Percentiles rank a stretch among this genome's conserved stretches.
Conservation (phyloP, 257 asterid genomes). For the Solanum pimpinellifolium region DNA sequence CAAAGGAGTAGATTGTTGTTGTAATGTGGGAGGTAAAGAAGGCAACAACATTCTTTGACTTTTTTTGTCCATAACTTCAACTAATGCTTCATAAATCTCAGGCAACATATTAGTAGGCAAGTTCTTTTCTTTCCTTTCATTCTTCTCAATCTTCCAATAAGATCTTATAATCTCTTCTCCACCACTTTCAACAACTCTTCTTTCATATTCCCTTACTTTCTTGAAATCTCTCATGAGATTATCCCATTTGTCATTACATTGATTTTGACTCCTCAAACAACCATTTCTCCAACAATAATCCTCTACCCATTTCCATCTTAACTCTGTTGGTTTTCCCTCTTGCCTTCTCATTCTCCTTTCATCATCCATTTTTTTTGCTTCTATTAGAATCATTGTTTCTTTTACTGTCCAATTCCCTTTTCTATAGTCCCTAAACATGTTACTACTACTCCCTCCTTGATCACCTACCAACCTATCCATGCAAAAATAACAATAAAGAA, state of each 20-base stretch:
- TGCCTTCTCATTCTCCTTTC: constrained; percentile 63
- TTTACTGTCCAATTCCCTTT: constrained; percentile 92
- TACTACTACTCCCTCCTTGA: constrained; percentile 6
- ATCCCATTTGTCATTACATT: constrained; percentile 95
- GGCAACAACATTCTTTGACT: constrained; percentile 7
- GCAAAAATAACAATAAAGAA: constrained; percentile 3
- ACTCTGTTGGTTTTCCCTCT: constrained; percentile 62
- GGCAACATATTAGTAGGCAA: constrained; percentile 80
- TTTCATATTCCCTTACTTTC: constrained; percentile 68
- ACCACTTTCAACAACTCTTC: constrained; percentile 2
- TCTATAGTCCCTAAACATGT: constrained; percentile 53
- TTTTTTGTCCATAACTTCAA: constrained; percentile 56
- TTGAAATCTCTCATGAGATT: constrained; percentile 92
- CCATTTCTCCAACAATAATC: constrained; percentile 77
- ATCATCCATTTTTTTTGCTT: constrained; percentile 84
- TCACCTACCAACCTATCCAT: constrained; percentile 39
- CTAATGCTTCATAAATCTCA: constrained; percentile 60
- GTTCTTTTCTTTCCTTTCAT: constrained; percentile 54
- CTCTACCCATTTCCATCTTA: constrained; percentile 96
- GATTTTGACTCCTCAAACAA: constrained; percentile 81
- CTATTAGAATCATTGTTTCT: constrained; percentile 72
- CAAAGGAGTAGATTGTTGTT: constrained; percentile 16
- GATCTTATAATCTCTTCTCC: constrained; percentile 8
- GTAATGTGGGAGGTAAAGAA: constrained; percentile 21
- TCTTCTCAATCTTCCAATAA: constrained; percentile 83